Percentiles rank a stretch among this genome's conserved stretches.
Conservation (phyloP, 768 basidiomycete genomes). For the Termitomyces eurrhizus region DNA sequence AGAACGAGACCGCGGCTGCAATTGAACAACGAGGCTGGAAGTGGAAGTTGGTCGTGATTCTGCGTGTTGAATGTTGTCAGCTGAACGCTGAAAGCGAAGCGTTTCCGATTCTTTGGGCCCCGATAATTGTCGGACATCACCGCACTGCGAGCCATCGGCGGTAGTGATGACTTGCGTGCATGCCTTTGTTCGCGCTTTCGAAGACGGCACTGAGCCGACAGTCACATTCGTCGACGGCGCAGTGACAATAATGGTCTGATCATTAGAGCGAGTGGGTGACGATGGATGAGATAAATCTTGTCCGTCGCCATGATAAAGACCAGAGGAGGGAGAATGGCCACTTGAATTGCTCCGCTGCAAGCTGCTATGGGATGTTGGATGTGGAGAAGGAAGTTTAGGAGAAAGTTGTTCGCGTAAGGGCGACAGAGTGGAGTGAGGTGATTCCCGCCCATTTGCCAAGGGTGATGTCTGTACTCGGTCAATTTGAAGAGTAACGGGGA, state of each 20-base stretch:
- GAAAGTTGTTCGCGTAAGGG: constrained; percentile 29
- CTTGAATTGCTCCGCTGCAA: constrained; percentile 22
- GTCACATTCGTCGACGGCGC: constrained; percentile 22
- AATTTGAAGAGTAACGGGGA: constrained; percentile 17
- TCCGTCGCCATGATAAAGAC: constrained; percentile 18
- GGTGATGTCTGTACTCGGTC: constrained; percentile 25
- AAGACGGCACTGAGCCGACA: constrained; percentile 21
- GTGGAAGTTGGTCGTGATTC: constrained; percentile 24
- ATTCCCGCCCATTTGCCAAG: constrained; percentile 19
- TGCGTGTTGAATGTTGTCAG: constrained; percentile 20
- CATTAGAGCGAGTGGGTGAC: constrained; percentile 33
- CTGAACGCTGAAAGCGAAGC: constrained; percentile 19
- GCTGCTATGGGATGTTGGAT: constrained; percentile 28
- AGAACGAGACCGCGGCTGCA: constrained; percentile 41
- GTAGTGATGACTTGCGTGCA: constrained; percentile 9
- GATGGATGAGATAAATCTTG: constrained; percentile 23
- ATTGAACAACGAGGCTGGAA: constrained; percentile 23
- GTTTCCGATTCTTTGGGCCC: constrained; percentile 23
- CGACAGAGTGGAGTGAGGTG: constrained; percentile 23
- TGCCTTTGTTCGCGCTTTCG: constrained; percentile 17
- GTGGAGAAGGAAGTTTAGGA: constrained; percentile 18
- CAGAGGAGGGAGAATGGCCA: constrained; percentile 21
- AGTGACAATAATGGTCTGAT: constrained; percentile 37
- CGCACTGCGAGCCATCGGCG: constrained; percentile 14
- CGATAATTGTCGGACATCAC: constrained; percentile 18